Percentiles rank a stretch among this genome's conserved stretches.
These are phyloP conservation scores for Nannizziopsis arthrosporioides DNA, from an alignment of 2,329 filamentous ascomycete species.

Conservation along the genomic window DNA sequence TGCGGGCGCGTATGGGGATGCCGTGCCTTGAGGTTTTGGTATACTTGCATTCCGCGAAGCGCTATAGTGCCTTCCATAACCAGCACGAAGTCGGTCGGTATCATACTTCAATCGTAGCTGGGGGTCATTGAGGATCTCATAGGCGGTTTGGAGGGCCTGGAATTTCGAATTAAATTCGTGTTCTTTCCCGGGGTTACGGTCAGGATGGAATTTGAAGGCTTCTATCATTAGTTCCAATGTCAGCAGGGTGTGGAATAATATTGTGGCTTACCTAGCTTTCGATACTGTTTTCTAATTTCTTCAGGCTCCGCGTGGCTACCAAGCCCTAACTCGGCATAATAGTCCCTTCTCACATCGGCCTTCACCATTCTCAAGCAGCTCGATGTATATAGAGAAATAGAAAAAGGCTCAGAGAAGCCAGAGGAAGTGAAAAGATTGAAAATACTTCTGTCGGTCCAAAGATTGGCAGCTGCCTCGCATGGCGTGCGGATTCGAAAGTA, in stretches of 20 bases:
- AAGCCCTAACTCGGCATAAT: conserved; percentile 75
- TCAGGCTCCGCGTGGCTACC: conserved; percentile 53
- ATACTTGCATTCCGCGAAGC: conserved; percentile 16
- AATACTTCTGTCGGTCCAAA: background rate
- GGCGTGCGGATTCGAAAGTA: background rate
- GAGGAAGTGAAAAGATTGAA: background rate
- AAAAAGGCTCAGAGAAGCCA: background rate
- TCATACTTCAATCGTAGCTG: conserved; percentile 51
- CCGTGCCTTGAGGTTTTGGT: conserved; percentile 17
- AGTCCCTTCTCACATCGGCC: conserved; percentile 58
- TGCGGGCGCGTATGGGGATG: conserved; percentile 14
- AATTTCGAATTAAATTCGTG: conserved; percentile 70
- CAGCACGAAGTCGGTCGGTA: conserved; percentile 45
- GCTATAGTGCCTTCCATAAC: conserved; percentile 24
- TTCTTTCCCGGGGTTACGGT: conserved; percentile 76
- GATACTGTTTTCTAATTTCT: conserved; percentile 77
- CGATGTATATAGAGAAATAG: background rate
- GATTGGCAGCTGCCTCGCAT: background rate
- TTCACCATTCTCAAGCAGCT: conserved; percentile 46
- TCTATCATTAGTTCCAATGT: background rate
- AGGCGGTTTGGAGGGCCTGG: conserved; percentile 72
- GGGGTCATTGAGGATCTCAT: conserved; percentile 60
- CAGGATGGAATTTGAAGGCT: conserved; percentile 80
- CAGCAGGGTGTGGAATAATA: background rate
- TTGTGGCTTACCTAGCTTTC: conserved; percentile 57